Base-by-base conservation (phyloP, 345 rosid species). In the Isatis tinctoria region DNA sequence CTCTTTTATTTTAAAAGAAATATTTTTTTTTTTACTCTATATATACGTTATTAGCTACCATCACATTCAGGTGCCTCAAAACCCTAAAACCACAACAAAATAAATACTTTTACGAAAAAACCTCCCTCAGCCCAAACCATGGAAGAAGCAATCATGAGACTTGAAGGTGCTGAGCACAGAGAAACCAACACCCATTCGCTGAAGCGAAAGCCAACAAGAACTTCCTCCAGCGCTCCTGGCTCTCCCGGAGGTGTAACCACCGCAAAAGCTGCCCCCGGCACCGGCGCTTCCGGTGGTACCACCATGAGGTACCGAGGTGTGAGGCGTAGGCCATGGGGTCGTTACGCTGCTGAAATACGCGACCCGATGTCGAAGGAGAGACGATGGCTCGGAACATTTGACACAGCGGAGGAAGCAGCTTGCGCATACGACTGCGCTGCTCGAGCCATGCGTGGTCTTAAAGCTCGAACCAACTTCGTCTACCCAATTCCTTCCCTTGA, bases 341-440 rank as follows among this genome's bases (percentile, higher is more conserved):
- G 99, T 9, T 94, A 87, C 40, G 99, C 99, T 0, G 99, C 97
- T 1, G 99, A 94, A 84, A 94, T 94, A 75, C 83, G 99, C 3
- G 99, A 94, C 54, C 99, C 99, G 0, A 85, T 84, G 74, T 85
- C 97, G 0, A 94, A 92, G 77, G 99, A 91, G 74, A 82, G 99
- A 73, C 80, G 97, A 2, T 94, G 99, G 99, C 87, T 94, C 1
- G 99, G 99, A 5, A 94, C 97, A 5, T 94, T 91, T 12, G 99
- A 94, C 81, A 94, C 98, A 3, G 98, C 98, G 0, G 98, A 94
- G 82, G 97, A 94, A 69, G 98, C 98, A 7, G 98, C 98, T 30
- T 87, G 92, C 26, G 99, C 99, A 16, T 92, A 94, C 5, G 99
- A 94, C 79, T 83, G 82, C 6, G 99, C 98, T 1, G 99, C 97